Evolutionary conservation across 108 stramenopile genomes (phyloP), one percentile per base, ranked within the genome.

Genomic region (Fistulifera solaris): DNA sequence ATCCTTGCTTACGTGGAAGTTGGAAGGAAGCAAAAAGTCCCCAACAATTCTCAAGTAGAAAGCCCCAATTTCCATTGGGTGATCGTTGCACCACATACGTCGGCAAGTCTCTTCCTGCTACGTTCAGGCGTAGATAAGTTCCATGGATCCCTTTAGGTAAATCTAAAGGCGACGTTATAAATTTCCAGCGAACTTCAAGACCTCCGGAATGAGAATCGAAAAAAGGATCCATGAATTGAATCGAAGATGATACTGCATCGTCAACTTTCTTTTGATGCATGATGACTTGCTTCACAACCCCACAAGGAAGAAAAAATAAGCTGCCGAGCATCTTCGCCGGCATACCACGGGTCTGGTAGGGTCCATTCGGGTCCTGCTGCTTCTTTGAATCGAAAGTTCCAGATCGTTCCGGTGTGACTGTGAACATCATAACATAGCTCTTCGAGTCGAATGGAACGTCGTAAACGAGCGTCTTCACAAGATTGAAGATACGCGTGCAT

Each of bases 41-140:
- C 77, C 77, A 74, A 28, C 77, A 78, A 31, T 65, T 71, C 43
- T 78, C 77, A 27, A 78, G 48, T 18, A 72, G 48, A 54, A 78
- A 78, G 6, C 77, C 77, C 77, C 77, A 78, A 41, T 77, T 73
- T 27, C 72, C 72, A 48, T 61, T 74, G 7, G 66, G 72, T 0
- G 59, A 61, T 52, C 77, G 25, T 48, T 61, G 66, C 2, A 78
- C 66, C 27, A 74, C 62, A 48, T 78, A 74, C 1, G 70, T 71
- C 14, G 77, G 77, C 11, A 78, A 66, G 17, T 74, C 72, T 7
- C 77, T 59, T 10, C 71, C 71, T 15, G 68, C 77, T 14, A 78
- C 70, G 6, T 66, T 68, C 19, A 78, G 50, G 2, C 77, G 57
- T 26, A 78, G 48, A 43, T 78, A 78, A 18, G 70, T 60, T 15